Evolutionary conservation across 2,329 filamentous ascomycete genomes (phyloP).

Genomic region (Colletotrichum zoysiae): DNA sequence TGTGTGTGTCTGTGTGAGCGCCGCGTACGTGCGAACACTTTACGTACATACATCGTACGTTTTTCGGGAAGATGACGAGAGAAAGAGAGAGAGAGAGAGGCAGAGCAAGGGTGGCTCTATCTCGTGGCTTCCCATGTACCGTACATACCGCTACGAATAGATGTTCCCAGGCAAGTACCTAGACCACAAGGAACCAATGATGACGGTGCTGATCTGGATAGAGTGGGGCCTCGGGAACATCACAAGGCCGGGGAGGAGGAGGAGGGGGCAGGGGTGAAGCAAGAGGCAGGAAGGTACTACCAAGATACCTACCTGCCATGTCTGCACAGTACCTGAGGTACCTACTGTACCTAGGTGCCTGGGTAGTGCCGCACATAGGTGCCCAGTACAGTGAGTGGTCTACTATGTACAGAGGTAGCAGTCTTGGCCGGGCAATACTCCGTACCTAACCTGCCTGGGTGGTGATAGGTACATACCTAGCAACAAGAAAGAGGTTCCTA

Average conservation of each 20-base stretch:
- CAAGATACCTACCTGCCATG: background rate
- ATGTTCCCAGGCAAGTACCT: constrained; percentile 31
- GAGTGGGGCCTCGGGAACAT: constrained; percentile 20
- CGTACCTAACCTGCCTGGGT: too few relatives aligned
- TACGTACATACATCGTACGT: background rate
- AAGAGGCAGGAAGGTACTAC: background rate
- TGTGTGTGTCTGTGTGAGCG: background rate
- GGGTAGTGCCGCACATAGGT: too few relatives aligned
- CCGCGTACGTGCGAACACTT: constrained; percentile 4
- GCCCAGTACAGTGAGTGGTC: too few relatives aligned
- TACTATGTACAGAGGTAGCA: background rate
- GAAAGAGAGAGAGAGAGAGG: background rate
- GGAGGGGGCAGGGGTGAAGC: background rate
- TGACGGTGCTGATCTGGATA: background rate
- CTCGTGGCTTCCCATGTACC: constrained; percentile 22
- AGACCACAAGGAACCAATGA: background rate
- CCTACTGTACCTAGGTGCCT: too few relatives aligned
- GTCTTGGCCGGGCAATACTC: background rate
- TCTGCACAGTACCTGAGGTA: too few relatives aligned
- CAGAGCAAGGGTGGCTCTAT: constrained; percentile 22
- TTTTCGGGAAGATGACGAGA: background rate
- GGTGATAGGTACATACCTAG: too few relatives aligned
- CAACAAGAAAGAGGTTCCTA: background rate
- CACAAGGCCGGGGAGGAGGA: background rate
- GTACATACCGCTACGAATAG: background rate